A percentile compares a stretch with the other conserved stretches of the same genome.
These are phyloP conservation scores for Setaria viridis DNA, from an alignment of 202 grass and related monocot species.

Conservation along the genomic window DNA sequence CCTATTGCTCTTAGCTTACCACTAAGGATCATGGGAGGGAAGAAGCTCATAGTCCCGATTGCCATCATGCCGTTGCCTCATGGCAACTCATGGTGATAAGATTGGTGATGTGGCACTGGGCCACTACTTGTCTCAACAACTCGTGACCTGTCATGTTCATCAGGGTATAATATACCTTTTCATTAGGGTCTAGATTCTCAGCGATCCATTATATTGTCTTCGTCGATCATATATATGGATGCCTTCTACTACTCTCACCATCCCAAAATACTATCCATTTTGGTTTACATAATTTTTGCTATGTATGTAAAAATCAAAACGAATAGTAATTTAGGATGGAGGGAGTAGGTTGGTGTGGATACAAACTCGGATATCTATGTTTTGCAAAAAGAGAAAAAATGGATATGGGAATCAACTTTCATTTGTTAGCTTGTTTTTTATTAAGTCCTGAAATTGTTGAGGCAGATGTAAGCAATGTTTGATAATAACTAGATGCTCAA, in stretches of 20 bases:
- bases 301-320: too few species aligned
- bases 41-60: constrained; percentile 14
- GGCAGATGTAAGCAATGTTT: too few species aligned
- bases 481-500: not conserved
- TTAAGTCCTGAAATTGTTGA: too few species aligned
- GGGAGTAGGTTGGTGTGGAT: not conserved
- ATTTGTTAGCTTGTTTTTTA: too few species aligned
- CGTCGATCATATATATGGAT: too few species aligned
- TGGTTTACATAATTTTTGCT: too few species aligned
- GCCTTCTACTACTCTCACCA: too few species aligned
- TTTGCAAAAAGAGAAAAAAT: too few species aligned
- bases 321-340: too few species aligned
- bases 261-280: too few species aligned
- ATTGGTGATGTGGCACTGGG: constrained; percentile 45
- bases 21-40: not conserved
- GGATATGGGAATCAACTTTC: too few species aligned
- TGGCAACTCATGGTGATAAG: constrained; percentile 56
- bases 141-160: constrained; percentile 29
- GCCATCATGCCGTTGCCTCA: constrained; percentile 43
- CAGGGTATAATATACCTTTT: not conserved
- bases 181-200: constrained; percentile 3
- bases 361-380: not conserved
- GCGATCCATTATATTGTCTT: not conserved
- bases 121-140: constrained; percentile 25
- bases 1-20: not conserved